Conservation (phyloP, 176 grass and related monocot species). For the Carex cristatella region DNA sequence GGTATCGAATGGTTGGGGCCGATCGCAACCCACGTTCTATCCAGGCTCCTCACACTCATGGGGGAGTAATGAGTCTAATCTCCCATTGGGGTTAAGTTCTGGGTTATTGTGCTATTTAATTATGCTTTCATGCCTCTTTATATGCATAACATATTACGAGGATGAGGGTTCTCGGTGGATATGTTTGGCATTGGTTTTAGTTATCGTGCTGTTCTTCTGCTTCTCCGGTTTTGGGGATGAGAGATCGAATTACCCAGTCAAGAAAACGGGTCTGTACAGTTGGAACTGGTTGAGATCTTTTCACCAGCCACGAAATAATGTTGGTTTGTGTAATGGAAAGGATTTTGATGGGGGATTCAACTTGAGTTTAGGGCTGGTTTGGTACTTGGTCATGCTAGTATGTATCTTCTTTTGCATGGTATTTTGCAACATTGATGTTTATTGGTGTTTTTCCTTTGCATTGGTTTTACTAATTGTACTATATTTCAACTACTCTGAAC, state of each 20-base stretch:
- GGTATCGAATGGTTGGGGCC: background rate
- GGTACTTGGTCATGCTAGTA: constrained; percentile 11
- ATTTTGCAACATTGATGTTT: background rate
- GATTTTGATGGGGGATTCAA: background rate
- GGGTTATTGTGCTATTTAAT: constrained; percentile 12
- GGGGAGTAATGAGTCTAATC: background rate
- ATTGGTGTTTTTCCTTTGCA: constrained; percentile 12
- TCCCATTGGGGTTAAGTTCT: constrained; percentile 36
- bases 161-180: constrained; percentile 13
- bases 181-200: constrained; percentile 18
- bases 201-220: constrained; percentile 4
- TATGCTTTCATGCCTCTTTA: constrained; percentile 13
- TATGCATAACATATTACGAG: constrained; percentile 18
- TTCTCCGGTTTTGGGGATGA: constrained; percentile 6
- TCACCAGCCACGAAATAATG: constrained; percentile 16
- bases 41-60: background rate
- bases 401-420: constrained; percentile 20
- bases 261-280: background rate
- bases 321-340: background rate
- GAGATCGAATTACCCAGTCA: background rate
- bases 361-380: constrained; percentile 3
- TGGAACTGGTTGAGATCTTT: constrained; percentile 20
- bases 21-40: background rate
- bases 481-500: constrained; percentile 18
- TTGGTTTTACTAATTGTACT: constrained; percentile 1